A percentile compares a stretch with the other conserved stretches of the same genome.
Conservation (phyloP, 2,329 filamentous ascomycete genomes). For the Davidsoniella eucalypti region DNA sequence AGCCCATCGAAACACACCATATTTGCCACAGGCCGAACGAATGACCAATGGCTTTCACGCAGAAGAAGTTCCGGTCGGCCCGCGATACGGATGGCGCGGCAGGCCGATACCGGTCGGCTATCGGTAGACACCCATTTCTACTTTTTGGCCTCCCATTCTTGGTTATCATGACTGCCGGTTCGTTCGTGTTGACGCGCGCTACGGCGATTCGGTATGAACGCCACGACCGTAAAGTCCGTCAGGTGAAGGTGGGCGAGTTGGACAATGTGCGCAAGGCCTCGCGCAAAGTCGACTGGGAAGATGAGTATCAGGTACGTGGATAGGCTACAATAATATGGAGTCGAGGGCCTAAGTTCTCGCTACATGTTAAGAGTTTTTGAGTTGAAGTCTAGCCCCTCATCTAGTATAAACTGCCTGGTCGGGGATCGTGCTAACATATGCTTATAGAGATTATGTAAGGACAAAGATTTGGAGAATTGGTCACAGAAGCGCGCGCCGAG, state of each 20-base stretch:
- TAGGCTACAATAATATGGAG: background rate
- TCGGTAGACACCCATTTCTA: constrained; percentile 70
- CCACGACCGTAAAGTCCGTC: constrained; percentile 75
- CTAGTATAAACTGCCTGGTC: too few relatives aligned
- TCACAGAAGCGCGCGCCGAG: constrained; percentile 90
- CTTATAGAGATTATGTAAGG: constrained; percentile 19
- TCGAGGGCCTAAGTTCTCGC: background rate
- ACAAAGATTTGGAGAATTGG: constrained; percentile 89
- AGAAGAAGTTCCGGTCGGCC: constrained; percentile 23
- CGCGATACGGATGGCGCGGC: constrained; percentile 53
- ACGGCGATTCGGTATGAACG: constrained; percentile 88
- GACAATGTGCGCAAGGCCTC: constrained; percentile 59
- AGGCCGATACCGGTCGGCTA: constrained; percentile 55
- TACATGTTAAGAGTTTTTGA: background rate
- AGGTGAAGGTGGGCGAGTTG: constrained; percentile 72
- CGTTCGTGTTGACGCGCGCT: constrained; percentile 86
- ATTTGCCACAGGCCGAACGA: too few relatives aligned
- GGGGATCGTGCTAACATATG: background rate
- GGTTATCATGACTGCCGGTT: constrained; percentile 73
- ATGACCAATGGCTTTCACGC: constrained; percentile 1
- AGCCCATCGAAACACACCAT: too few relatives aligned
- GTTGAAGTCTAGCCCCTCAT: too few relatives aligned
- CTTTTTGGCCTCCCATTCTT: constrained; percentile 93
- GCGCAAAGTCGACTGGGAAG: constrained; percentile 62
- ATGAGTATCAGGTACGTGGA: constrained; percentile 66